Evolutionary conservation across 495 filamentous ascomycete genomes (phyloP).

Genomic region (Penicillium lagena): DNA sequence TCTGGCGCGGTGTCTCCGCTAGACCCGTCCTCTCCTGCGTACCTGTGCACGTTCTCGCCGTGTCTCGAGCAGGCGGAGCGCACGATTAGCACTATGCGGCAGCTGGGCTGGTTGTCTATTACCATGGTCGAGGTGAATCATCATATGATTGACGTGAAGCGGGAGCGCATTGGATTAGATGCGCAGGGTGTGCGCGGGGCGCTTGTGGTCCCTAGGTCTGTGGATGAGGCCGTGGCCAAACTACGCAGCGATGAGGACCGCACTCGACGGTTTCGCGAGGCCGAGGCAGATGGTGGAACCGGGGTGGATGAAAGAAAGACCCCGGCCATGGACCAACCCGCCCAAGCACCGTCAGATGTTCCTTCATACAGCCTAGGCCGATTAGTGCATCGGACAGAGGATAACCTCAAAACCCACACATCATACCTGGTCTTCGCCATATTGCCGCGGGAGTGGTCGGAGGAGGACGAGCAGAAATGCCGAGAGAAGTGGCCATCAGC

Average conservation of each 20-base stretch:
- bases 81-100: constrained; percentile 71
- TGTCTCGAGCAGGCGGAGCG: constrained; percentile 92
- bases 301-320: neutral
- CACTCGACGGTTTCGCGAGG: constrained; percentile 27
- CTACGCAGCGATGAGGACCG: constrained; percentile 67
- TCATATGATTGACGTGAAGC: constrained; percentile 67
- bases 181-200: constrained; percentile 53
- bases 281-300: constrained; percentile 4
- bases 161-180: constrained; percentile 68
- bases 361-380: constrained; percentile 57
- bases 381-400: constrained; percentile 70
- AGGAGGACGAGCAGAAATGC: constrained; percentile 71
- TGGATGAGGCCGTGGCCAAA: constrained; percentile 69
- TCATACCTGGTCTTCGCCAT: constrained; percentile 92
- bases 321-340: neutral
- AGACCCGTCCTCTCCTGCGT: constrained; percentile 55
- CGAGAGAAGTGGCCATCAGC: constrained; percentile 52
- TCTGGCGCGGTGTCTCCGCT: constrained; percentile 52
- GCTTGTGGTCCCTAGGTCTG: constrained; percentile 54
- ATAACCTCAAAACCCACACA: constrained; percentile 90
- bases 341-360: neutral
- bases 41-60: constrained; percentile 90
- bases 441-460: constrained; percentile 76
- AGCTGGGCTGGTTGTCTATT: constrained; percentile 82
- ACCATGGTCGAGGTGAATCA: constrained; percentile 84